Base-by-base conservation (phyloP, 116 monocot genomes). In the Papilionanthe hybrid region DNA sequence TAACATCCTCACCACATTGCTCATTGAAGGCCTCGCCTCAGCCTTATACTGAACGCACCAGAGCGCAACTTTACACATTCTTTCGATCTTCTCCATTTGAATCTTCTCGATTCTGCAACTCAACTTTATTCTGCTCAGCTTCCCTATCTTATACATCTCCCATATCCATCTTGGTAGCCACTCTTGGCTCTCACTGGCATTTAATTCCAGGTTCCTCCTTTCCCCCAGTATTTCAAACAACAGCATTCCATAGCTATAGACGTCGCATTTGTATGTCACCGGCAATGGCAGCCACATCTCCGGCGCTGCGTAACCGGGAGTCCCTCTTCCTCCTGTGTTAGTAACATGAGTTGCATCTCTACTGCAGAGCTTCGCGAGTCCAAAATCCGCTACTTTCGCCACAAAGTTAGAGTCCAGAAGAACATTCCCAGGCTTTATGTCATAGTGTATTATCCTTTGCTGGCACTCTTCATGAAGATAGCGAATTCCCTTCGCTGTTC, bases 341-440 rank as follows among this genome's bases (percentile, higher is more conserved):
- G 73, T 65, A 3, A 80, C 44, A 19, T 77, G 72, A 41, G 78
- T 77, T 25, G 32, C 78, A 9, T 79, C 73, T 32, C 81, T 42
- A n/a, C 76, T 78, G 13, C 73, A 83, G n/a, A 87, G 83, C 84
- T 76, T 84, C 3, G 87, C 84, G 11, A 87, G 37, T 25, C 87
- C 84, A 44, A 87, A 87, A 42, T 84, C 87, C 1, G 84, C 78
- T 0, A 87, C 84, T 55, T 87, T 87, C 1, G 87, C 84, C 0
- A 6, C 47, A 75, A 84, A 87, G 69, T 29, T 81, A 1, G 48
- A 20, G 17, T 77, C 58, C 0, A 85, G 78, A n/a, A 85, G 85
- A 5, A 81, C 78, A 53, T 88, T 88, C 0, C 56, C 88, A 7
- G 88, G 88, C 75, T 88, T 88, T 55, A 88, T 85, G 78, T 88